Percentiles rank a stretch among this genome's conserved stretches.
These are phyloP conservation scores for Lecanicillium sp. DNA, from an alignment of 2,329 filamentous ascomycete species.

Conservation along the genomic window DNA sequence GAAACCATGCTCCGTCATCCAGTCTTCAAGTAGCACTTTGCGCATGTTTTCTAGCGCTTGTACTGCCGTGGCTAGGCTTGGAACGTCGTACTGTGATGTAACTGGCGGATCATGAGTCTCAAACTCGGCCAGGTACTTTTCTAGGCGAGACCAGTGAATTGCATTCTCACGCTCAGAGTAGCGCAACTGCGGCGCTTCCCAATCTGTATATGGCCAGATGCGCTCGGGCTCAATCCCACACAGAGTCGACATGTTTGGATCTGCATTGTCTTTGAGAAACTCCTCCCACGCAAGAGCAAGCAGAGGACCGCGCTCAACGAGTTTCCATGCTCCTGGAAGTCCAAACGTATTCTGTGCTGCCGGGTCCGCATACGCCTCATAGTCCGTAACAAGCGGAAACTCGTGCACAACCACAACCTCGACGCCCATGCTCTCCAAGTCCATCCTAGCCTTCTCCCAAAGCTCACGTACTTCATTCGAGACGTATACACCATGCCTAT, in stretches of 20 bases:
- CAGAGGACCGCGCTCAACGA: conserved; percentile 36
- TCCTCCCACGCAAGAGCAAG: conserved; percentile 44
- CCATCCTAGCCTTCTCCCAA: conserved; percentile 19
- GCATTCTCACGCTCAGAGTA: conserved; percentile 11
- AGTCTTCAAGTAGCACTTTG: conserved; percentile 40
- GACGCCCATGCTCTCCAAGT: conserved; percentile 29
- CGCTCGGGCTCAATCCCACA: conserved; percentile 25
- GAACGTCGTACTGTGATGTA: conserved; percentile 29
- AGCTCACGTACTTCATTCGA: conserved; percentile 12
- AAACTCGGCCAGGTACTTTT: conserved; percentile 5
- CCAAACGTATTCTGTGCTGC: conserved; percentile 17
- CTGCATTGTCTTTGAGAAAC: conserved; percentile 35
- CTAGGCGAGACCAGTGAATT: conserved; percentile 13
- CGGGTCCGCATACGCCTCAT: conserved; percentile 18
- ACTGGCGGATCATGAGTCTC: not conserved
- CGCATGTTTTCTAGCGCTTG: conserved; percentile 36
- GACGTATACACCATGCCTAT: conserved; percentile 10
- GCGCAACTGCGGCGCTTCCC: conserved; percentile 9
- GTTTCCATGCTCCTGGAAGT: conserved; percentile 35
- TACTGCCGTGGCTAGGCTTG: conserved; percentile 31
- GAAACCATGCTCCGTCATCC: conserved; percentile 31
- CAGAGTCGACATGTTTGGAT: conserved; percentile 26
- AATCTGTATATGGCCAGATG: conserved; percentile 23
- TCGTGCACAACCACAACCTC: conserved; percentile 28
- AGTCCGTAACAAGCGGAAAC: conserved; percentile 34